Percentiles rank a stretch among this genome's conserved stretches.
Conservation (phyloP, 2,329 filamentous ascomycete species). For the Calcarisporium arbuscula region DNA sequence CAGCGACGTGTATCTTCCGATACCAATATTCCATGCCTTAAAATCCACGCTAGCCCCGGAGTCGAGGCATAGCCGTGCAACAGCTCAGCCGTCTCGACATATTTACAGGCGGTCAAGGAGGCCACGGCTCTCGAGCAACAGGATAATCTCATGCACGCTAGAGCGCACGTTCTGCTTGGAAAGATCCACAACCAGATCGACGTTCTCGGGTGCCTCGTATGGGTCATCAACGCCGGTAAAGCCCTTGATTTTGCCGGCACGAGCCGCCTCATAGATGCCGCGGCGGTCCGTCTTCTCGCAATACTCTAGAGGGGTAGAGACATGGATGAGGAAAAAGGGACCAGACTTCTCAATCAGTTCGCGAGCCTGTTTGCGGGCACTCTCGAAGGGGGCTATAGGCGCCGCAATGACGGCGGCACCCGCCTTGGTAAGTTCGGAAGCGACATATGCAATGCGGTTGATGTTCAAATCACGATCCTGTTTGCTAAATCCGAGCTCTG, state of each 20-base stretch:
- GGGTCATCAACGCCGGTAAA: constrained; percentile 98
- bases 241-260: constrained; percentile 87
- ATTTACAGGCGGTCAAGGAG: constrained; percentile 66
- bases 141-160: constrained; percentile 93
- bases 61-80: neutral
- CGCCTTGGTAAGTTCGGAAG: constrained; percentile 85
- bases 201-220: constrained; percentile 77
- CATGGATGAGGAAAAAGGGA: constrained; percentile 91
- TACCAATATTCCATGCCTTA: too few relatives aligned
- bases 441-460: constrained; percentile 91
- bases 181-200: constrained; percentile 77
- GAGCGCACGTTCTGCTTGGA: constrained; percentile 85
- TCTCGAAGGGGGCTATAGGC: constrained; percentile 89
- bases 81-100: too few relatives aligned
- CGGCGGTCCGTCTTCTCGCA: constrained; percentile 93
- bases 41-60: neutral
- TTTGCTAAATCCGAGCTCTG: constrained; percentile 89
- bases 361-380: constrained; percentile 67
- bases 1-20: too few relatives aligned
- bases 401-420: constrained; percentile 94
- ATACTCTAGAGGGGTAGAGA: constrained; percentile 86
- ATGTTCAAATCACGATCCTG: constrained; percentile 95
- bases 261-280: constrained; percentile 79
- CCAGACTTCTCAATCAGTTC: constrained; percentile 84
- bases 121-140: constrained; percentile 84